Evolutionary conservation across 2,329 filamentous ascomycete species (phyloP).

Genomic region (Metarhizium rileyi): DNA sequence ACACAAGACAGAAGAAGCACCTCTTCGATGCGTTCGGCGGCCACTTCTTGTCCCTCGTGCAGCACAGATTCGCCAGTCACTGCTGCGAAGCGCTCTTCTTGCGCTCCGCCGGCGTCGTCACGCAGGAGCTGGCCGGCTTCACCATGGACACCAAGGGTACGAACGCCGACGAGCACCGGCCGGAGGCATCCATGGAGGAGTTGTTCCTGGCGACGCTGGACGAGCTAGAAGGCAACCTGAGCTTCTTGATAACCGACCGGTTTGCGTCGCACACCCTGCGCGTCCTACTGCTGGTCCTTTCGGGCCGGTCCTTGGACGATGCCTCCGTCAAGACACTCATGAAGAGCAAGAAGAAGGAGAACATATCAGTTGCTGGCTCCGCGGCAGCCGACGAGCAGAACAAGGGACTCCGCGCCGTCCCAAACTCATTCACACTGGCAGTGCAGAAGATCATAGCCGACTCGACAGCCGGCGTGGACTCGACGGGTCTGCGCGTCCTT

Average conservation of each 20-base stretch:
- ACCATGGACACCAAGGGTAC: slow-evolving; percentile 34
- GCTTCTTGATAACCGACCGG: slow-evolving; percentile 72
- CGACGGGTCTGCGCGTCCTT: slow-evolving; percentile 70
- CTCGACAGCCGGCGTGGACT: slow-evolving; percentile 64
- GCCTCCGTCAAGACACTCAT: slow-evolving; percentile 61
- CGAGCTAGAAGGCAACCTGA: slow-evolving; percentile 78
- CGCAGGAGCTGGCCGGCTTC: slow-evolving; percentile 54
- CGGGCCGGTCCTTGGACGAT: slow-evolving; percentile 69
- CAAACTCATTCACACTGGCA: slow-evolving; percentile 66
- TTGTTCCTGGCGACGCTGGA: slow-evolving; percentile 75
- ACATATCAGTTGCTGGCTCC: slow-evolving; percentile 52
- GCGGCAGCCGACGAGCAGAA: slow-evolving; percentile 39
- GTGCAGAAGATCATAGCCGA: slow-evolving; percentile 75
- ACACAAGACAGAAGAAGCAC: slow-evolving; percentile 69
- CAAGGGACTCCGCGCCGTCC: slow-evolving; percentile 49
- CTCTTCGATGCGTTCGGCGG: slow-evolving; percentile 78
- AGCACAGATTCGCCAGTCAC: slow-evolving; percentile 94
- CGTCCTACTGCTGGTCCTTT: slow-evolving; percentile 75
- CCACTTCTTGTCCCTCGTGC: slow-evolving; percentile 81
- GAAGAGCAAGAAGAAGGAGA: slow-evolving; percentile 89
- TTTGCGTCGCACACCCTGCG: slow-evolving; percentile 89
- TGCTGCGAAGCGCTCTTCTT: slow-evolving; percentile 93
- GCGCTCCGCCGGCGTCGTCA: slow-evolving; percentile 68
- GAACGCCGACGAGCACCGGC: slow-evolving; percentile 32
- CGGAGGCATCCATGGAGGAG: slow-evolving; percentile 64